Evolutionary conservation across 805 yeast species (phyloP).

Genomic region (Starmerella potacharoeniae): DNA sequence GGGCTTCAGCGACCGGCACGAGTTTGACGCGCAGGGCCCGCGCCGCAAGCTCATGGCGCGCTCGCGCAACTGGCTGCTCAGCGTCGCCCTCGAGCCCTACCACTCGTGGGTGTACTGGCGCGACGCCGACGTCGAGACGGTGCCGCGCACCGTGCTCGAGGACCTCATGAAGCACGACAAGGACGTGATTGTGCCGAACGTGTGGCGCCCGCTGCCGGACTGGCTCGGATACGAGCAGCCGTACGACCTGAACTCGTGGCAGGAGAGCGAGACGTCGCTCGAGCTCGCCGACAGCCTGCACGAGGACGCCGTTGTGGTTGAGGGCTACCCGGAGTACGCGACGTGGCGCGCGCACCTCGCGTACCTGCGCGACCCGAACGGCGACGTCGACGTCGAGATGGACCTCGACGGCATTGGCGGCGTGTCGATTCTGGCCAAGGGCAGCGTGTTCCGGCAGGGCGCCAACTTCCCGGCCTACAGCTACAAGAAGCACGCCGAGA

Average conservation of each 20-base stretch:
- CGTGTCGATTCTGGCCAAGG: constrained; percentile 82
- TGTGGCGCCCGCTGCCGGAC: constrained; percentile 94
- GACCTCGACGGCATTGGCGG: constrained; percentile 96
- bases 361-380: constrained; percentile 85
- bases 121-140: constrained; percentile 94
- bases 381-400: constrained; percentile 88
- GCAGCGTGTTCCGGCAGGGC: constrained; percentile 74
- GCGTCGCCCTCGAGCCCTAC: constrained; percentile 82
- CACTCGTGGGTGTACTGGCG: constrained; percentile 98
- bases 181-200: constrained; percentile 93
- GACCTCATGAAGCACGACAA: constrained; percentile 87
- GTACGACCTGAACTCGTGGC: constrained; percentile 94
- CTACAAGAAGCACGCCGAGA: constrained; percentile 91
- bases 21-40: constrained; percentile 94
- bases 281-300: constrained; percentile 42
- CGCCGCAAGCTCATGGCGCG: constrained; percentile 92
- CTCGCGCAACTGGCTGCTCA: constrained; percentile 88
- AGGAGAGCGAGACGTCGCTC: constrained; percentile 67
- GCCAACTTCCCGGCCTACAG: constrained; percentile 95
- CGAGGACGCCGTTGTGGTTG: constrained; percentile 94
- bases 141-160: constrained; percentile 75
- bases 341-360: constrained; percentile 98
- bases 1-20: constrained; percentile 89
- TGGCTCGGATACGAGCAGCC: constrained; percentile 88
- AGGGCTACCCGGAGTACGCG: constrained; percentile 93